Percentiles rank a stretch among this genome's conserved stretches.
Evolutionary conservation across 1,139 yeast genomes (phyloP).

Genomic region (Wickerhamomyces sp.): DNA sequence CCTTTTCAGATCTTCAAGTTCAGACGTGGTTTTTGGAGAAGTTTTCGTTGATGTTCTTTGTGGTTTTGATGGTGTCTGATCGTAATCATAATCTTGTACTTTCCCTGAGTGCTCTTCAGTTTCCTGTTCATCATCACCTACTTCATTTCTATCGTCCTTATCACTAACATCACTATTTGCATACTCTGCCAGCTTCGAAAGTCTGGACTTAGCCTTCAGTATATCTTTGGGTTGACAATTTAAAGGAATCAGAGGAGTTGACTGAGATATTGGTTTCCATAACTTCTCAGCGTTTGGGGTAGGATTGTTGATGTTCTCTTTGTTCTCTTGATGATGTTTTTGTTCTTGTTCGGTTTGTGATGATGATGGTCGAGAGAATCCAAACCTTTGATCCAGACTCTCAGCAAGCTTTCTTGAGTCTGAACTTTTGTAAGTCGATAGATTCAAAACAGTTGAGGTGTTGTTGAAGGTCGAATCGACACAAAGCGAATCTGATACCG

Average conservation of each 20-base stretch:
- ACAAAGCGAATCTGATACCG: background rate
- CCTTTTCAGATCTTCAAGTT: slow-evolving; percentile 15
- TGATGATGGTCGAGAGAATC: background rate
- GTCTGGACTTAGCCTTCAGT: slow-evolving; percentile 16
- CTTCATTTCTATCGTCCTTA: background rate
- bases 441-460: background rate
- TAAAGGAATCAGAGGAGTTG: slow-evolving; percentile 18
- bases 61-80: slow-evolving; percentile 18
- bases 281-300: slow-evolving; percentile 15
- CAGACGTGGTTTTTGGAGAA: background rate
- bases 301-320: background rate
- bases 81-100: slow-evolving; percentile 9
- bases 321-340: no score
- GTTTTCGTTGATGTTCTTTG: slow-evolving; percentile 1
- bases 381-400: background rate
- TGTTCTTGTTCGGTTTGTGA: background rate
- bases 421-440: background rate
- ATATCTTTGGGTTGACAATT: slow-evolving; percentile 21
- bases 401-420: background rate
- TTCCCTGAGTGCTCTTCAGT: slow-evolving; percentile 4
- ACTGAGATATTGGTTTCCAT: slow-evolving; percentile 21
- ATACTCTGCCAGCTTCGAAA: slow-evolving; percentile 17
- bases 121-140: background rate
- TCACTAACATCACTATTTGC: slow-evolving; percentile 2
- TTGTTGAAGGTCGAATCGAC: background rate